Base-by-base conservation (phyloP, 805 yeast species). In the Saturnispora mendoncae region DNA sequence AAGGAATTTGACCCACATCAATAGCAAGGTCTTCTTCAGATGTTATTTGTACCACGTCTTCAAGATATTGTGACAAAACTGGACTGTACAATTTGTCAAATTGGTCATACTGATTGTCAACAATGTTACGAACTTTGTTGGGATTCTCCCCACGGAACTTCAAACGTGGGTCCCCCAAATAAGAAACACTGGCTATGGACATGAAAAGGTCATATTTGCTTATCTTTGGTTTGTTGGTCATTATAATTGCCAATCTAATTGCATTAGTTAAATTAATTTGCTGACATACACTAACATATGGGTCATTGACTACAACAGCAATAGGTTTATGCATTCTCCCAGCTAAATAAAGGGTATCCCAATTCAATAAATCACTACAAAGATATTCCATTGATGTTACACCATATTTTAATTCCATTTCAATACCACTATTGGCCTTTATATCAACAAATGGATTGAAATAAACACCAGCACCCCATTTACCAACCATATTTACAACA, bases 311-410 rank as follows among this genome's bases (percentile, higher is more conserved):
- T 30, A 84, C 58, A 26, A 84, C 70, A 46, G 83, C 80, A 4
- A 90, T 94, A 0, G 98, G 98, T 54, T 92, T 92, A 52, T 92
- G 98, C 44, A 92, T 65, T 47, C 98, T 68, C 1, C 98, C 98
- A 2, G 96, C 94, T 15, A 92, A 55, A 53, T 92, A 92, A 52
- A 92, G 71, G 0, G 87, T 74, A 23, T 76, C 67, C 98, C 98
- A 92, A 42, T 80, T 75, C n/a, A 74, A 66, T 21, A 92, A 64
- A 61, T 92, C 98, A 28, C 66, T 66, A 29, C 78, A 60, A 17
- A 85, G 61, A 8, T 69, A 69, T 18, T 74, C 71, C 47, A 74
- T 67, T 4, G 85, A 77, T 2, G 87, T 80, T 10, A 87, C 80
- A 12, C 98, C 98, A 56, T 92, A 92, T 56, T 92, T 92, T 34